These are phyloP conservation scores for Circinella umbellata DNA, from an alignment of 371 early-diverging fungal species.

Conservation along the genomic window DNA sequence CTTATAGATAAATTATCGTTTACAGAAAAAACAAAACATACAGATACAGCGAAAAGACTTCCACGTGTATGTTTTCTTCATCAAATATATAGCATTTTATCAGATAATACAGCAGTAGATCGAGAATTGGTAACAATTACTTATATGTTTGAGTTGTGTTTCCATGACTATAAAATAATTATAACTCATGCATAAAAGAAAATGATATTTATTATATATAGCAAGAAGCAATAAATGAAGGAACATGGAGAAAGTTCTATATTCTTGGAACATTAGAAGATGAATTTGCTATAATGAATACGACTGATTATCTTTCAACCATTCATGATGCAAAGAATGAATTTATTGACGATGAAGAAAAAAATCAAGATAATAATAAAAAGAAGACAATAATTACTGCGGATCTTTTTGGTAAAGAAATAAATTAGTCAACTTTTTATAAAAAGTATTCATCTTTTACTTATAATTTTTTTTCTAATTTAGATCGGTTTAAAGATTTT, in stretches of 20 bases:
- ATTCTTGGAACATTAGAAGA: constrained; percentile 40
- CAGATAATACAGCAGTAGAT: constrained; percentile 40
- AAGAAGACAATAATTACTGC: constrained; percentile 47
- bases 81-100: constrained; percentile 43
- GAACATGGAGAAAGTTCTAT: constrained; percentile 41
- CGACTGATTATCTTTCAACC: constrained; percentile 26
- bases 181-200: no score
- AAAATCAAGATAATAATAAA: constrained; percentile 61
- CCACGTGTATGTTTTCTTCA: constrained; percentile 39
- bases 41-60: constrained; percentile 16
- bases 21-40: constrained; percentile 7
- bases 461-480: neutral
- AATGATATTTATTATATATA: constrained; percentile 8
- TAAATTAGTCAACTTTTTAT: no score
- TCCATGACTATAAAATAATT: no score
- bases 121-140: constrained; percentile 38
- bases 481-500: constrained; percentile 25
- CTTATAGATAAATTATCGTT: constrained; percentile 26
- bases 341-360: constrained; percentile 49
- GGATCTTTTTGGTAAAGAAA: constrained; percentile 21
- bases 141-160: neutral
- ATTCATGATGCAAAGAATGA: constrained; percentile 26
- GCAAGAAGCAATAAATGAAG: constrained; percentile 31
- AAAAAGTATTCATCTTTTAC: neutral
- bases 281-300: constrained; percentile 34